Percentiles rank a stretch among this genome's conserved stretches.
These are phyloP conservation scores for Fomitiporia mediterranea DNA, from an alignment of 1,284 basidiomycete genomes.

Conservation along the genomic window DNA sequence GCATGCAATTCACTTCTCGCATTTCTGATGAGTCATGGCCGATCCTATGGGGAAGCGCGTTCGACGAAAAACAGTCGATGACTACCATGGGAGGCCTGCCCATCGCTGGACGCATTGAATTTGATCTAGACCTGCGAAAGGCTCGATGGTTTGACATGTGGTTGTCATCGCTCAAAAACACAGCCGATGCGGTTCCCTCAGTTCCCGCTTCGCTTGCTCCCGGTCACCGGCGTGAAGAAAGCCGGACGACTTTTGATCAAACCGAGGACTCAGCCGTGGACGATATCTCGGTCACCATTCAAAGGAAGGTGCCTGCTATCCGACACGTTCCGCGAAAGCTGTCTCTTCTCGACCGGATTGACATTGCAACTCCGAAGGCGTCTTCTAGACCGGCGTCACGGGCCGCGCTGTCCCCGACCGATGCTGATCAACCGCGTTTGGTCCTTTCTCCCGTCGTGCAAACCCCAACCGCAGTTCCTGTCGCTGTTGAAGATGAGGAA, in stretches of 20 bases:
- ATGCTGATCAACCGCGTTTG: conserved; percentile 32
- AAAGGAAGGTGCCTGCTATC: conserved; percentile 23
- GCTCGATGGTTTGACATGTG: conserved; percentile 73
- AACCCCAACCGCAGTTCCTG: background rate
- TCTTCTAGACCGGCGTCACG: conserved; percentile 28
- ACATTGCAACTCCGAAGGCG: conserved; percentile 37
- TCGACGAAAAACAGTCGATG: conserved; percentile 43
- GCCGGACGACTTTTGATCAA: conserved; percentile 45
- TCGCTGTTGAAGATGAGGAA: conserved; percentile 38
- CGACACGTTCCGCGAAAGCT: conserved; percentile 59
- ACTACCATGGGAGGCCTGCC: conserved; percentile 40
- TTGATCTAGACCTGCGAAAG: conserved; percentile 67
- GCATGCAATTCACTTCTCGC: conserved; percentile 52
- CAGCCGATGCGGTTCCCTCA: conserved; percentile 41
- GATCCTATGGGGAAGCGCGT: conserved; percentile 56
- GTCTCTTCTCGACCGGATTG: conserved; percentile 61
- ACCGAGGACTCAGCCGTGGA: conserved; percentile 36
- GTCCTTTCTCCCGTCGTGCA: conserved; percentile 58
- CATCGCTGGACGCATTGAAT: conserved; percentile 68
- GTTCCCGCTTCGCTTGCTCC: conserved; percentile 36
- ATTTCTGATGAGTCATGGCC: conserved; percentile 76
- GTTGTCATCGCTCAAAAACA: conserved; percentile 47
- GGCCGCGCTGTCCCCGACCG: conserved; percentile 27
- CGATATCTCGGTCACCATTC: conserved; percentile 29
- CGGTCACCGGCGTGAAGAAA: conserved; percentile 50